Base-by-base conservation (phyloP, 73 alveolate species). In the Paramecium primaurelia region DNA sequence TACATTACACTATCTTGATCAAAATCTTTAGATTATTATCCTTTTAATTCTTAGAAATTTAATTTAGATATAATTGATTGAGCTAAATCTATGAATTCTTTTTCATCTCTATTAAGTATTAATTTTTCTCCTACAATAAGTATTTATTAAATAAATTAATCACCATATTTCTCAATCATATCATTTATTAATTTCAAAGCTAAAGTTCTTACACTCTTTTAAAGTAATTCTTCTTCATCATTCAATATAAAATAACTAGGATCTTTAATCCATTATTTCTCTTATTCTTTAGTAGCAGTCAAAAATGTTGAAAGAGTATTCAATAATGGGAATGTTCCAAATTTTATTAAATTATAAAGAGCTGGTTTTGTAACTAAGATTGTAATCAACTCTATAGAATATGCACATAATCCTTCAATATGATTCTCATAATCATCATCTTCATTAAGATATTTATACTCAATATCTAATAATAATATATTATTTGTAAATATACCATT, bases 361-460 rank as follows among this genome's bases (percentile, higher is more conserved):
- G 87, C 94, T 69, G 86, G 92, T 51, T 89, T 89, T 25, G 88
- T 89, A 47, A 89, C 94, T 89, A 89, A 54, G 4, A 83, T 89
- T 0, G 94, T 83, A 54, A 89, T 77, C 75, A 89, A 89, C 44
- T 89, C 94, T 36, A 89, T 89, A 16, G 92, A 59, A 42, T 89
- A 71, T 26, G 88, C 86, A 40, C 92, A 71, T 18, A 89, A 51
- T 28, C 94, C 94, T 71, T 89, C 94, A 47, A 89, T 89, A 28
- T 89, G 92, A 71, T 89, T 89, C 20, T 71, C 44, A 36, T 83
- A 89, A 47, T 89, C 94, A 25, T 89, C 94, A 64, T 89, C 94
- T 73, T 89, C 94, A 71, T 89, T 83, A 4, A 89, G 58, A 45
- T 71, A 89, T 73, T 83, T 89, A 12, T 59, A 89, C 32, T 89